Percentiles rank a stretch among this genome's conserved stretches.
Evolutionary conservation across 2,329 filamentous ascomycete species (phyloP).

Genomic region (Scedosporium boydii): DNA sequence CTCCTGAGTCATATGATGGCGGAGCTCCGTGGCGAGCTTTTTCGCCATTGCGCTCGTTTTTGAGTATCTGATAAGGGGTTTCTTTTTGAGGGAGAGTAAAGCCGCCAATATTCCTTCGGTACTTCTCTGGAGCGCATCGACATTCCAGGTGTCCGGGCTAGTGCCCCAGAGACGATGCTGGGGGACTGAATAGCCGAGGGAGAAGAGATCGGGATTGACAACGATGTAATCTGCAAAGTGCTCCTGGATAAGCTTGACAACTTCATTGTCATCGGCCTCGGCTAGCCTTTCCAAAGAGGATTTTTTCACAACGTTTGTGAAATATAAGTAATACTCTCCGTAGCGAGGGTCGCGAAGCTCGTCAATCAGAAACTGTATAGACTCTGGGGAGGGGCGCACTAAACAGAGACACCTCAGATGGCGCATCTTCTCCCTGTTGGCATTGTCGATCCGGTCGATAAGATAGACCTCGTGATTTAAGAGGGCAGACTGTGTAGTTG

Average conservation of each 20-base stretch:
- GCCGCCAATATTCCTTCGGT: conserved; percentile 81
- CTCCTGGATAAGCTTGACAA: conserved; percentile 88
- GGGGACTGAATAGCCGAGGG: conserved; percentile 63
- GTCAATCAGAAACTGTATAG: conserved; percentile 88
- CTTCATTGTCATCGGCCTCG: conserved; percentile 95
- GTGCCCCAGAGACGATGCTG: conserved; percentile 71
- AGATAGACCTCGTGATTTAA: conserved; percentile 97
- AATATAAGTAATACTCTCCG: conserved; percentile 93
- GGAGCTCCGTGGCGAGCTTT: conserved; percentile 85
- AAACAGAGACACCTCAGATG: conserved; percentile 92
- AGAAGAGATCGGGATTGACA: conserved; percentile 89
- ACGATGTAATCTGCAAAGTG: conserved; percentile 95
- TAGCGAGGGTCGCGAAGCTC: conserved; percentile 95
- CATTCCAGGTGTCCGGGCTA: conserved; percentile 80
- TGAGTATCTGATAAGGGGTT: conserved; percentile 85
- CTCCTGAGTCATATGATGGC: conserved; percentile 90
- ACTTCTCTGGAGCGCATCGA: conserved; percentile 74
- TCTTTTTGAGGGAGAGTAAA: conserved; percentile 88
- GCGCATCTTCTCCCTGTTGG: conserved; percentile 90
- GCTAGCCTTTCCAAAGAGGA: conserved; percentile 88
- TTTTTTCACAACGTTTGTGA: conserved; percentile 96
- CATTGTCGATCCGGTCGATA: conserved; percentile 89
- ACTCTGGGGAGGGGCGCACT: conserved; percentile 82
- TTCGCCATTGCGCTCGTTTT: conserved; percentile 84
- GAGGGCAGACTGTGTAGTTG: conserved; percentile 88